Percentiles rank a stretch among this genome's conserved stretches.
Evolutionary conservation across 2,329 filamentous ascomycete genomes (phyloP).

Genomic region (Sporothrix pallida): DNA sequence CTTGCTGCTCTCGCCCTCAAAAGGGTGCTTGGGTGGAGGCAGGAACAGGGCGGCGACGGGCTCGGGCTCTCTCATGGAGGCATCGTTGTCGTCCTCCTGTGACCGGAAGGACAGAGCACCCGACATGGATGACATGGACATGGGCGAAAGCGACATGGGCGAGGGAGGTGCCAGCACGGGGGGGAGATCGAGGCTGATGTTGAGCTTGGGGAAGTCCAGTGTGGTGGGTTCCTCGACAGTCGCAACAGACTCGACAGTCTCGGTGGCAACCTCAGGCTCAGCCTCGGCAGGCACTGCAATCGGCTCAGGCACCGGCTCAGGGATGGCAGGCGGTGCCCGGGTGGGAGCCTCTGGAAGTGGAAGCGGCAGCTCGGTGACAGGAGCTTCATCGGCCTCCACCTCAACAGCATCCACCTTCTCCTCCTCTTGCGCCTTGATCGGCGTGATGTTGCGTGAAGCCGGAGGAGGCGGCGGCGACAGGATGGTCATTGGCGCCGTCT

Average conservation of each 20-base stretch:
- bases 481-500: conserved; percentile 53
- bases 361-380: not conserved
- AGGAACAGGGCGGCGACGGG: conserved; percentile 17
- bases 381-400: not conserved
- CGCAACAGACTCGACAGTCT: conserved; percentile 17
- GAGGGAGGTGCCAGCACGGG: conserved; percentile 27
- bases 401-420: not conserved
- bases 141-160: conserved; percentile 31
- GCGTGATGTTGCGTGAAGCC: conserved; percentile 36
- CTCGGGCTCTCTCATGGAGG: not conserved
- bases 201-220: conserved; percentile 39
- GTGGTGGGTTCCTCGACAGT: conserved; percentile 37
- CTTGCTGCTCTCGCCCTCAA: conserved; percentile 14
- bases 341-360: conserved; percentile 23
- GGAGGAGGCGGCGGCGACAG: conserved; percentile 61
- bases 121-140: conserved; percentile 22
- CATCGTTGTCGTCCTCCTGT: conserved; percentile 26
- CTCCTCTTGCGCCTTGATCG: not conserved
- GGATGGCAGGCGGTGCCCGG: conserved; percentile 31
- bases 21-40: conserved; percentile 17
- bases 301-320: conserved; percentile 11
- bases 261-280: conserved; percentile 43
- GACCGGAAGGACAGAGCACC: conserved; percentile 22
- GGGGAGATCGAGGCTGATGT: conserved; percentile 26
- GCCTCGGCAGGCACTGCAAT: conserved; percentile 48